Evolutionary conservation across 768 basidiomycete genomes (phyloP).

Genomic region (Steccherinum ochraceum): DNA sequence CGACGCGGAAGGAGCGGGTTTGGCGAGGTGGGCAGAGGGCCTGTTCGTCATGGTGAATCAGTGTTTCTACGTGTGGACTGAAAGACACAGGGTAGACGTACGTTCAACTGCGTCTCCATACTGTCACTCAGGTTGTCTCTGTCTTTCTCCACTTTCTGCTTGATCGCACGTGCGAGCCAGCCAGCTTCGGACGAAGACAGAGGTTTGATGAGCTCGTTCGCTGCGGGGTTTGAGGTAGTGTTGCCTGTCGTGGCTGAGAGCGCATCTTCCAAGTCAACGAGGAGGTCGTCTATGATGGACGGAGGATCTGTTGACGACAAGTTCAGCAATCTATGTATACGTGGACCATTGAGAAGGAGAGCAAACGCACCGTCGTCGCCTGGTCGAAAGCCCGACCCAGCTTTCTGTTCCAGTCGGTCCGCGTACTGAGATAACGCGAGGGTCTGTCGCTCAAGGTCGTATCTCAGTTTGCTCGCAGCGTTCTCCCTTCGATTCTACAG

Average conservation of each 20-base stretch:
- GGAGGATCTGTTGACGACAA: slow-evolving; percentile 24
- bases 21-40: slow-evolving; percentile 63
- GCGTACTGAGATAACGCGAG: slow-evolving; percentile 50
- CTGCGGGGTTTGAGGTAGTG: slow-evolving; percentile 20
- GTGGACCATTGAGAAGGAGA: not conserved
- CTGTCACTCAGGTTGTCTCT: slow-evolving; percentile 47
- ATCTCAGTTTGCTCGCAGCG: slow-evolving; percentile 36
- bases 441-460: slow-evolving; percentile 51
- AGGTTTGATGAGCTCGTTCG: slow-evolving; percentile 32
- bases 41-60: slow-evolving; percentile 23
- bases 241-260: not conserved
- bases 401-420: slow-evolving; percentile 56
- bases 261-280: slow-evolving; percentile 57
- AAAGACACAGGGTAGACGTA: slow-evolving; percentile 26
- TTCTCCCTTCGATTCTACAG: slow-evolving; percentile 5
- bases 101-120: slow-evolving; percentile 70
- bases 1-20: slow-evolving; percentile 70
- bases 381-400: slow-evolving; percentile 36
- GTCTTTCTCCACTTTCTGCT: slow-evolving; percentile 40
- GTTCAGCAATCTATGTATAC: not conserved
- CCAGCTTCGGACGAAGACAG: slow-evolving; percentile 44
- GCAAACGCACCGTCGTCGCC: slow-evolving; percentile 12
- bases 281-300: slow-evolving; percentile 37
- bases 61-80: not conserved
- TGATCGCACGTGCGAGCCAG: slow-evolving; percentile 54